phyloP scores from a whole-genome alignment of 2,329 filamentous ascomycete species.

The Fusarium nematophilum region DNA sequence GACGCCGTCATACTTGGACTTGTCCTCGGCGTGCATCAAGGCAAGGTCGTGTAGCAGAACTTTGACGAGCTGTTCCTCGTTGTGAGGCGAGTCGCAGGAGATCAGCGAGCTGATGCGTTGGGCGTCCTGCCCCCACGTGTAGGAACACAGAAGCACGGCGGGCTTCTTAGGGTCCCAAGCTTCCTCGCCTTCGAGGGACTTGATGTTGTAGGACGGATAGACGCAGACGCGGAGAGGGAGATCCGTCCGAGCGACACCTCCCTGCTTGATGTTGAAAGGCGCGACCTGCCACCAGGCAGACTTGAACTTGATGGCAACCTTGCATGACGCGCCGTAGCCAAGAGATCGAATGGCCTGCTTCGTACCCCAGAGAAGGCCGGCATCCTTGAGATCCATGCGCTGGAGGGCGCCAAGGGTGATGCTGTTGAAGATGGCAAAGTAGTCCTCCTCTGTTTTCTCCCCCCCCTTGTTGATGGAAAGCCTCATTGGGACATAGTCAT shows the following conservation, averaged over 20 bases:
- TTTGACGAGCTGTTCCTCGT: conserved; percentile 22
- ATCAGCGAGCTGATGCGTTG: conserved; percentile 29
- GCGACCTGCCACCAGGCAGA: conserved; percentile 41
- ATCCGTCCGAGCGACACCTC: conserved; percentile 37
- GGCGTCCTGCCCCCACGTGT: conserved; percentile 38
- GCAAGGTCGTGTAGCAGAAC: conserved; percentile 31
- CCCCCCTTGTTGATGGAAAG: not conserved
- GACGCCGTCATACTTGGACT: not conserved
- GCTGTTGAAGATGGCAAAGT: conserved; percentile 35
- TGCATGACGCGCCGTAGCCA: conserved; percentile 45
- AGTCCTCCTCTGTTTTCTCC: conserved; percentile 12
- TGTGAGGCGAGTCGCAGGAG: conserved; percentile 13
- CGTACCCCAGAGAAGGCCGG: conserved; percentile 42
- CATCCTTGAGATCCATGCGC: conserved; percentile 37
- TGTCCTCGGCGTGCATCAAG: conserved; percentile 16
- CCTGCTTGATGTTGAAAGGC: conserved; percentile 13
- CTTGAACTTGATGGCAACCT: conserved; percentile 51
- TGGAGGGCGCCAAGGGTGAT: conserved; percentile 30
- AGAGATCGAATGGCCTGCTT: conserved; percentile 47
- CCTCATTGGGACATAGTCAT: conserved; percentile 12
- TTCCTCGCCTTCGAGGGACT: not conserved
- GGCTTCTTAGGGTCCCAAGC: conserved; percentile 14
- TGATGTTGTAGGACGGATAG: conserved; percentile 47
- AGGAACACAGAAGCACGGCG: conserved; percentile 33
- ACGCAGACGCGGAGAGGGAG: conserved; percentile 47